phyloP scores from a whole-genome alignment of 2,329 filamentous ascomycete genomes.

The Pyrenochaeta sp. region DNA sequence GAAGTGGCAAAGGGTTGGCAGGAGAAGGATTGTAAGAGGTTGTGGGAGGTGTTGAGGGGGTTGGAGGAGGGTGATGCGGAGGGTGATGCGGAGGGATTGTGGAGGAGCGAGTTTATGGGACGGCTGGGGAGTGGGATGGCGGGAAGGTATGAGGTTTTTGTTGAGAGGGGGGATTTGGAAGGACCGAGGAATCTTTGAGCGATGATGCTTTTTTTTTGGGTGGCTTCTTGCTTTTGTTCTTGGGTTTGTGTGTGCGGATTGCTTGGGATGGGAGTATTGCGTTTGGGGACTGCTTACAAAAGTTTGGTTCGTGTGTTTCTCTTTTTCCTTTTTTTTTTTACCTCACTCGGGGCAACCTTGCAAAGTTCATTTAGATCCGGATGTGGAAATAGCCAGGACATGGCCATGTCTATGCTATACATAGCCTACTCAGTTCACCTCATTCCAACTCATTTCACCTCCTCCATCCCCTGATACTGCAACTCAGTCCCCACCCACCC shows the following conservation, averaged over 20 bases:
- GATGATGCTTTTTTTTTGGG: no score
- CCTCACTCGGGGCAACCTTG: no score
- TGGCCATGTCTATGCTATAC: no score
- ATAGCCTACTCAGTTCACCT: no score
- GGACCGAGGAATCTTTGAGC: conserved; percentile 3
- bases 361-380: no score
- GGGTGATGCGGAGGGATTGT: conserved; percentile 10
- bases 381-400: no score
- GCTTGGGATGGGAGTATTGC: no score
- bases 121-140: background rate
- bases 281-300: no score
- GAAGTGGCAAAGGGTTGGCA: conserved; percentile 21
- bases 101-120: conserved; percentile 1
- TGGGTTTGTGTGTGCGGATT: no score
- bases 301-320: no score
- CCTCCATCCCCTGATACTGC: conserved; percentile 24
- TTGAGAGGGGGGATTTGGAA: background rate
- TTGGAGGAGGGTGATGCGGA: conserved; percentile 11
- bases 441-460: conserved; percentile 14
- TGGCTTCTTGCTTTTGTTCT: no score
- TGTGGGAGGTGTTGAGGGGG: conserved; percentile 20
- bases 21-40: conserved; percentile 10
- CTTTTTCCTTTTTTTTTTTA: no score
- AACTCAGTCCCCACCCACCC: conserved; percentile 29
- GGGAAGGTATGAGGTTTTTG: background rate